Evolutionary conservation across 225 moss, liverwort and hornwort genomes (phyloP).

Genomic region (Physcomitrium patens): DNA sequence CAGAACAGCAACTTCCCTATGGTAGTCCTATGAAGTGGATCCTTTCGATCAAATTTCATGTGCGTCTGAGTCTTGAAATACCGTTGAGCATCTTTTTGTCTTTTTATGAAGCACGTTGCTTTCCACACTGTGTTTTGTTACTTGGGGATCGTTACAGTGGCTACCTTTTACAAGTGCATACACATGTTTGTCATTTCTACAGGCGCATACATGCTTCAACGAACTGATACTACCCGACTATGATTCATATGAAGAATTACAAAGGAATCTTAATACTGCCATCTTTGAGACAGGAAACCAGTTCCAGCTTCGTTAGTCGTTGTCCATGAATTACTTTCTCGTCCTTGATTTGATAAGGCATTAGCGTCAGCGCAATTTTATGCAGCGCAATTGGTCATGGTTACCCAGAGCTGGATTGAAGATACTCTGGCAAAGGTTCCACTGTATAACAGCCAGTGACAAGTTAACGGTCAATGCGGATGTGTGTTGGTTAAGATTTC

Average conservation of each 20-base stretch:
- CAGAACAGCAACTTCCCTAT: not conserved
- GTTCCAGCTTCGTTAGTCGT: constrained; percentile 74
- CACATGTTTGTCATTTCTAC: constrained; percentile 16
- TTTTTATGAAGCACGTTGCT: not conserved
- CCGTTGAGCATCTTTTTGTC: too few relatives aligned
- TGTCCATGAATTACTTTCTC: not conserved
- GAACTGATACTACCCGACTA: constrained; percentile 80
- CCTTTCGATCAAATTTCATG: not conserved
- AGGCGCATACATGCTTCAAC: constrained; percentile 86
- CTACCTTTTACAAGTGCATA: not conserved
- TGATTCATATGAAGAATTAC: constrained; percentile 71
- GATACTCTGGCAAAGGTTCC: not conserved
- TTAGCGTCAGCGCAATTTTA: not conserved
- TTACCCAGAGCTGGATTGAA: not conserved
- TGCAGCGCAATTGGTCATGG: not conserved
- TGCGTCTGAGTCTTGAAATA: not conserved
- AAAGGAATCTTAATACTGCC: constrained; percentile 75
- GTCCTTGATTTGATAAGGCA: not conserved
- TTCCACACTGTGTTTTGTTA: not conserved
- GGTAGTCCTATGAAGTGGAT: not conserved
- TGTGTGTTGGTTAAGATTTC: not conserved
- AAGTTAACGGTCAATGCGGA: not conserved
- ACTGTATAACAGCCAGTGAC: not conserved
- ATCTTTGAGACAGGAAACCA: constrained; percentile 84
- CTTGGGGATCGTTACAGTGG: not conserved